Evolutionary conservation across 305 asterid genomes (phyloP).

Genomic region (Withania somnifera): DNA sequence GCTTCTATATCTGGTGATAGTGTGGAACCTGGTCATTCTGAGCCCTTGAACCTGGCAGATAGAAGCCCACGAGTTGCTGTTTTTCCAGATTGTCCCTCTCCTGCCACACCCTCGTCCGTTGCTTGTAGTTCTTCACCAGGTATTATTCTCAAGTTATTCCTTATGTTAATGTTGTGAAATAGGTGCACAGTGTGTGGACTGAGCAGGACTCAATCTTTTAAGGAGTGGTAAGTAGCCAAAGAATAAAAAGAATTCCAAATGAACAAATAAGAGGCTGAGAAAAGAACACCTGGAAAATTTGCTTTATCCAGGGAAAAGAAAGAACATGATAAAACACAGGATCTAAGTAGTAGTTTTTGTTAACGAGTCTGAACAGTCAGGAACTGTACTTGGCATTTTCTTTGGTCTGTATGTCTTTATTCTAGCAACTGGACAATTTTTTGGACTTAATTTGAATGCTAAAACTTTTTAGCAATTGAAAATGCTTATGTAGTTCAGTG

Average conservation of each 20-base stretch:
- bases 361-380: neutral
- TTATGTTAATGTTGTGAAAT: neutral
- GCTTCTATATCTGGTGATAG: conserved; percentile 22
- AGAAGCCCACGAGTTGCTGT: conserved; percentile 51
- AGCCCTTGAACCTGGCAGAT: conserved; percentile 31
- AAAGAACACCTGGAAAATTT: neutral
- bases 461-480: neutral
- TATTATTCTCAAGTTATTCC: conserved; percentile 17
- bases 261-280: neutral
- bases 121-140: conserved; percentile 93
- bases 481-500: neutral
- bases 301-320: neutral
- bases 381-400: too few relatives aligned
- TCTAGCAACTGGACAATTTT: neutral
- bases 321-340: neutral
- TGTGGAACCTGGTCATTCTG: conserved; percentile 31
- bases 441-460: neutral
- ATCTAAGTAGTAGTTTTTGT: neutral
- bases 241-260: neutral
- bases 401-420: neutral
- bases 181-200: neutral
- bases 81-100: conserved; percentile 53
- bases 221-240: neutral
- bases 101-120: conserved; percentile 72
- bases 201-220: neutral